phyloP scores from a whole-genome alignment of 2,329 filamentous ascomycete species.

The Monilinia polystroma region DNA sequence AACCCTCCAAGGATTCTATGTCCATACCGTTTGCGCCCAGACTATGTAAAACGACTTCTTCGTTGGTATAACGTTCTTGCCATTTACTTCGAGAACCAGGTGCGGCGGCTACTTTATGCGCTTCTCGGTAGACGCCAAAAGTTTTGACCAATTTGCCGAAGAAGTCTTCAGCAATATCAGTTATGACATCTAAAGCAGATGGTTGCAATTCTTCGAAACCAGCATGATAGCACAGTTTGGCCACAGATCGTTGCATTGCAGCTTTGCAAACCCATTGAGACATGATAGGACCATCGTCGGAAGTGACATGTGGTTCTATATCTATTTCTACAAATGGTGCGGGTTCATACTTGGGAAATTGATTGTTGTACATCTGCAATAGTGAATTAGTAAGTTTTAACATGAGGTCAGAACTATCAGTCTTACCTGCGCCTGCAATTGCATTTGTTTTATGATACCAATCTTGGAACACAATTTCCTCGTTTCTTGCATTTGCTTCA shows the following conservation, averaged over 20 bases:
- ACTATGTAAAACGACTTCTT: conserved; percentile 85
- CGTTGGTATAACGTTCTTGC: conserved; percentile 71
- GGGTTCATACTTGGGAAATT: conserved; percentile 94
- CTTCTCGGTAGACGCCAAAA: conserved; percentile 79
- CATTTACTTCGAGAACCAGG: conserved; percentile 44
- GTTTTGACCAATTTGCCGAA: conserved; percentile 80
- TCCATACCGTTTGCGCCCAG: conserved; percentile 82
- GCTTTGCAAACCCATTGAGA: conserved; percentile 77
- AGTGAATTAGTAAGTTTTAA: conserved; percentile 25
- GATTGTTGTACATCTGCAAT: conserved; percentile 80
- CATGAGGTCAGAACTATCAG: conserved; percentile 4
- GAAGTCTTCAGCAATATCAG: conserved; percentile 85
- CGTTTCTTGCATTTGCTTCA: conserved; percentile 94
- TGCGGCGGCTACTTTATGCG: conserved; percentile 66
- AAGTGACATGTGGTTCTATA: conserved; percentile 83
- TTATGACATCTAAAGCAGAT: conserved; percentile 85
- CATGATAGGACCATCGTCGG: conserved; percentile 86
- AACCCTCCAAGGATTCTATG: conserved; percentile 75
- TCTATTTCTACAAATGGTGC: conserved; percentile 86
- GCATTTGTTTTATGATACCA: conserved; percentile 98
- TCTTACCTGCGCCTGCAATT: conserved; percentile 87
- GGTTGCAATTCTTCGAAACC: conserved; percentile 98
- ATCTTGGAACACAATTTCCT: conserved; percentile 95
- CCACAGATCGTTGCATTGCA: conserved; percentile 84
- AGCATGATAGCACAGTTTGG: conserved; percentile 92